Percentiles rank a stretch among this genome's conserved stretches.
Conservation (phyloP, 345 rosid genomes). For the Erucastrum elatum region DNA sequence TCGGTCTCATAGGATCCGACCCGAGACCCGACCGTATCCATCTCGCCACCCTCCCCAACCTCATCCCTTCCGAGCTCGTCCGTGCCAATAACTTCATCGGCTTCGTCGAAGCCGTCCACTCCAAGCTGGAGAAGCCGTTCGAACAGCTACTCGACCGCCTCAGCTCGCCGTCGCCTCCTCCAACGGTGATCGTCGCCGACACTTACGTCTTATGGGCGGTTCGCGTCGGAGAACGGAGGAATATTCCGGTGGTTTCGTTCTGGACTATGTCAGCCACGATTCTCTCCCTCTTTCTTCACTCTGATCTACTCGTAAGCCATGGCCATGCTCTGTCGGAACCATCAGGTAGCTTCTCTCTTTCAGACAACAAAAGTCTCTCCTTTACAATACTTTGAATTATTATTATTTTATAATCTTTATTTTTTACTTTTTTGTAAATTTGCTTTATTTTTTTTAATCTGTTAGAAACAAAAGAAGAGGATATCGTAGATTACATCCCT, state of each 20-base stretch:
- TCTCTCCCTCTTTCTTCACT: slow-evolving; percentile 37
- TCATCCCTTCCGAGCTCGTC: slow-evolving; percentile 39
- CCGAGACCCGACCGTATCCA: slow-evolving; percentile 42
- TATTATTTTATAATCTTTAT: too few relatives aligned
- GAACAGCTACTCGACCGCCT: slow-evolving; percentile 46
- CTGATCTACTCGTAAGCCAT: slow-evolving; percentile 25
- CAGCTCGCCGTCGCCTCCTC: slow-evolving; percentile 29
- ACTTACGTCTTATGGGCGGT: slow-evolving; percentile 42
- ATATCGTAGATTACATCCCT: slow-evolving; percentile 41
- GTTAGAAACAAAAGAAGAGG: slow-evolving; percentile 27
- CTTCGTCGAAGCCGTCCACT: slow-evolving; percentile 25
- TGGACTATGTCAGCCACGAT: slow-evolving; percentile 47
- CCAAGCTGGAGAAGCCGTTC: slow-evolving; percentile 44
- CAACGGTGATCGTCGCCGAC: slow-evolving; percentile 41
- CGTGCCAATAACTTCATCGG: slow-evolving; percentile 25
- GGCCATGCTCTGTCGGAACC: slow-evolving; percentile 33
- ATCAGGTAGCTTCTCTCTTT: slow-evolving; percentile 31
- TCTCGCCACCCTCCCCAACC: slow-evolving; percentile 34
- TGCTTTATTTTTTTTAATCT: too few relatives aligned
- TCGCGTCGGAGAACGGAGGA: slow-evolving; percentile 42
- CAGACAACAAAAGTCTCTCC: background rate
- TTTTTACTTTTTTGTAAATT: too few relatives aligned
- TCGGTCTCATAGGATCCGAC: slow-evolving; percentile 47
- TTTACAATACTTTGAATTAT: background rate
- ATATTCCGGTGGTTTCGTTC: slow-evolving; percentile 54